Conservation (phyloP, 768 basidiomycete genomes). For the Leccinum truebloodii region DNA sequence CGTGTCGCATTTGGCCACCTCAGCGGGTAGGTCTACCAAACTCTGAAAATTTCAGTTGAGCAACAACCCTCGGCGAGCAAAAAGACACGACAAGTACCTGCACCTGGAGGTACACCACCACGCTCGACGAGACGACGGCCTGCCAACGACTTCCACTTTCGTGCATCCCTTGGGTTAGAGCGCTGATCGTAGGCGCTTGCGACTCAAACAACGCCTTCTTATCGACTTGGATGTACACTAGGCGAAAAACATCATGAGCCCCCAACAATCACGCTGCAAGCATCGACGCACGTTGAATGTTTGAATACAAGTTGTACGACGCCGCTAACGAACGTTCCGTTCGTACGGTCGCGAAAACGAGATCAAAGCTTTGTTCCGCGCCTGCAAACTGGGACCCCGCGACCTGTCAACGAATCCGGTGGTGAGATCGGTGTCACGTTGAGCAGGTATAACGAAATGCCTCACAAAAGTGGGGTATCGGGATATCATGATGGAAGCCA, state of each 20-base stretch:
- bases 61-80: not conserved
- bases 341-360: too few species aligned
- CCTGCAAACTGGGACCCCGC: too few species aligned
- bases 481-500: conserved; percentile 87
- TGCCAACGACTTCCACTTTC: conserved; percentile 64
- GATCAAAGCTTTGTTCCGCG: not conserved
- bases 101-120: conserved; percentile 83
- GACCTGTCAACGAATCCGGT: conserved; percentile 35
- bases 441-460: conserved; percentile 9
- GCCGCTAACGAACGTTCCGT: too few species aligned
- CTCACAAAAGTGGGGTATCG: conserved; percentile 79
- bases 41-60: conserved; percentile 45
- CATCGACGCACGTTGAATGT: too few species aligned
- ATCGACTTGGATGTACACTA: conserved; percentile 51
- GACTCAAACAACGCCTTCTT: conserved; percentile 69
- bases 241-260: too few species aligned
- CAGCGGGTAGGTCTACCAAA: conserved; percentile 85
- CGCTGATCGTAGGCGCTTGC: conserved; percentile 72
- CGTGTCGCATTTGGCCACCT: conserved; percentile 66
- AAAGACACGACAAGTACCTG: conserved; percentile 49
- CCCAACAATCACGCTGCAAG: too few species aligned
- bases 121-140: conserved; percentile 48
- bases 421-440: not conserved
- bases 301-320: too few species aligned
- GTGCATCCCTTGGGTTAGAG: conserved; percentile 88